These are phyloP conservation scores for Tilletia caries DNA, from an alignment of 1,284 basidiomycete species.

Conservation along the genomic window DNA sequence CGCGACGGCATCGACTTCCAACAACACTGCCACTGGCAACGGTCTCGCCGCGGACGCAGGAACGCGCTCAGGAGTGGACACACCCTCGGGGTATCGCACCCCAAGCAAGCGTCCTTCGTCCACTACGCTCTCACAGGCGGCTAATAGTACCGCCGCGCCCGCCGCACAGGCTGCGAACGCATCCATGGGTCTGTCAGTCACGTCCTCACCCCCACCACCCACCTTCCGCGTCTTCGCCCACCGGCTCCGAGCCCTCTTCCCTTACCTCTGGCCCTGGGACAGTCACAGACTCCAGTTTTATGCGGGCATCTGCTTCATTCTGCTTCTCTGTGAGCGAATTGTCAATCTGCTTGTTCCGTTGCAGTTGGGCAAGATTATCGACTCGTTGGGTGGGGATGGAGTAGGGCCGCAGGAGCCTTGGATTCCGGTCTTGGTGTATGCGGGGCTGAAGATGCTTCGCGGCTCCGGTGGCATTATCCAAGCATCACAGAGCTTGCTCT, in stretches of 20 bases:
- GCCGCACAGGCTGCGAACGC: constrained; percentile 32
- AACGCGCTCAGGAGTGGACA: background rate
- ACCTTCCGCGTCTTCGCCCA: constrained; percentile 40
- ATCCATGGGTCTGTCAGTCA: constrained; percentile 44
- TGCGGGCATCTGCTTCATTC: constrained; percentile 66
- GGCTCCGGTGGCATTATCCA: constrained; percentile 53
- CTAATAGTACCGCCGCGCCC: background rate
- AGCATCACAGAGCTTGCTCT: constrained; percentile 38
- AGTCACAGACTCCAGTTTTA: constrained; percentile 66
- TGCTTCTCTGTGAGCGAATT: constrained; percentile 70
- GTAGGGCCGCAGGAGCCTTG: constrained; percentile 28
- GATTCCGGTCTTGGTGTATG: constrained; percentile 47
- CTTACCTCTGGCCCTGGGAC: constrained; percentile 78
- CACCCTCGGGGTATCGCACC: background rate
- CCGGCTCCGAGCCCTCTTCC: constrained; percentile 64
- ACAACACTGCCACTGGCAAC: background rate
- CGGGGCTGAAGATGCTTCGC: constrained; percentile 54
- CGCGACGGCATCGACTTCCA: constrained; percentile 14
- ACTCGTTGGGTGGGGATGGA: constrained; percentile 46
- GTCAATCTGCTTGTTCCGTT: constrained; percentile 72
- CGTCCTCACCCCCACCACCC: constrained; percentile 38
- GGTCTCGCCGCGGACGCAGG: background rate
- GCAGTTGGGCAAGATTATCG: constrained; percentile 68
- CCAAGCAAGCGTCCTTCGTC: constrained; percentile 2
- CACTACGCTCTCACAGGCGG: constrained; percentile 15